Base-by-base conservation (phyloP, 768 basidiomycete genomes). In the Phylloporus sp. region DNA sequence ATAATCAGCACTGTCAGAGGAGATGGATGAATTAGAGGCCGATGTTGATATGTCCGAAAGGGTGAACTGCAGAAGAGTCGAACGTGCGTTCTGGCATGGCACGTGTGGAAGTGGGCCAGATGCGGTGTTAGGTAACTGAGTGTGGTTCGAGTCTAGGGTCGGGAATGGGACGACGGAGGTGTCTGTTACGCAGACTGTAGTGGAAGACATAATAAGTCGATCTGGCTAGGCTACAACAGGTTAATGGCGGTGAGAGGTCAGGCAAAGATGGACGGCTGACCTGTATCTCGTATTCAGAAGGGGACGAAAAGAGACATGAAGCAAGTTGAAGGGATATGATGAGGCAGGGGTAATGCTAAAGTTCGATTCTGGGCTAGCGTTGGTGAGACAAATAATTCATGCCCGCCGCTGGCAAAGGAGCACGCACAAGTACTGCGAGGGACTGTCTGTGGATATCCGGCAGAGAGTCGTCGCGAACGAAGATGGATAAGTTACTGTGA, bases 31-130 rank as follows among this genome's bases (percentile, higher is more conserved):
- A 8, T 27, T 50, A 2, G 51, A 39, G 39, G 57, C 52, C n/a
- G 58, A 54, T 40, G 55, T 39, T 5, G 60, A 24, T 4, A 46
- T 46, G 23, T 64, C 56, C 12, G 63, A 63, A 15, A 50, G 49
- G 18, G 58, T 31, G 13, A 53, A 28, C 11, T 27, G 38, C 6
- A 26, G 38, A 18, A 52, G 44, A 22, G 6, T 56, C 41, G 58
- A 46, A 42, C 46, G 55, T 41, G 60, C 62, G 31, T 62, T 65
- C 43, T 84, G 73, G 47, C 84, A 78, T 32, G 87, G 83, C 47
- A 87, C 74, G 45, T 78, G 72, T 15, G 85, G 85, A n/a, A 86
- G 77, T 49, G 85, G 78, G 8, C 72, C 71, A 3, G 80, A 76
- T 28, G 86, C 82, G 27, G 74, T 67, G 66, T 84, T 87, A 36